Conservation (phyloP, 2,329 filamentous ascomycete genomes). For the Monosporascus sp. region DNA sequence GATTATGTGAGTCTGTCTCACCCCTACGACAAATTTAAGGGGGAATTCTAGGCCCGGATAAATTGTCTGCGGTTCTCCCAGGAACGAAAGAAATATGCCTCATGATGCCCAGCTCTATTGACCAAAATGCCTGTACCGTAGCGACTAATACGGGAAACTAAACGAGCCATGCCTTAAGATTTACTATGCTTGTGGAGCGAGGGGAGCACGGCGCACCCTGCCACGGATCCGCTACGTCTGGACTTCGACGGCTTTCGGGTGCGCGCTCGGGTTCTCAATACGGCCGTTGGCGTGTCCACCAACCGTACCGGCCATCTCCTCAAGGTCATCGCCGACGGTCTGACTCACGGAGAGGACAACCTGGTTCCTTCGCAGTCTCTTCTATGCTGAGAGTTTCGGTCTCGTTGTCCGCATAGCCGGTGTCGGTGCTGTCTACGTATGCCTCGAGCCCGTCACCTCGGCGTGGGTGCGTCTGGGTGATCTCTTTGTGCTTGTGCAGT, state of each 20-base stretch:
- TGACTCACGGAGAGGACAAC: slow-evolving; percentile 5
- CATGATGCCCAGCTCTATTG: too few relatives aligned
- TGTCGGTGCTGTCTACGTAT: slow-evolving; percentile 65
- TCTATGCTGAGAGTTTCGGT: slow-evolving; percentile 35
- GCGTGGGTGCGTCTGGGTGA: slow-evolving; percentile 58
- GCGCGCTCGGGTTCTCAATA: slow-evolving; percentile 3
- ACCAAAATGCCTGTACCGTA: too few relatives aligned
- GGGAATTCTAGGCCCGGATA: too few relatives aligned
- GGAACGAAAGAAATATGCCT: too few relatives aligned
- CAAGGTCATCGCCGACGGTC: slow-evolving; percentile 1
- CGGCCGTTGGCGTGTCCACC: slow-evolving; percentile 5
- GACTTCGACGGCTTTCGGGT: slow-evolving; percentile 15
- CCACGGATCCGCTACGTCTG: slow-evolving; percentile 11
- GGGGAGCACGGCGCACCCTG: too few relatives aligned
- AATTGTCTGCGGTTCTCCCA: too few relatives aligned
- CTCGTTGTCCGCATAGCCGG: slow-evolving; percentile 46
- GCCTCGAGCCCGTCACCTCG: slow-evolving; percentile 62
- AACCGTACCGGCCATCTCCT: slow-evolving; percentile 5
- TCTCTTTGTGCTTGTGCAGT: slow-evolving; percentile 56
- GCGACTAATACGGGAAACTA: too few relatives aligned
- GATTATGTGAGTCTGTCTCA: too few relatives aligned
- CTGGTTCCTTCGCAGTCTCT: slow-evolving; percentile 9
- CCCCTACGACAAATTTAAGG: too few relatives aligned
- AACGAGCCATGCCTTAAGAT: too few relatives aligned
- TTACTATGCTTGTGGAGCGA: too few relatives aligned